Percentiles rank a stretch among this genome's conserved stretches.
Conservation (phyloP, 2,329 filamentous ascomycete species). For the Trichoderma aggressivum region DNA sequence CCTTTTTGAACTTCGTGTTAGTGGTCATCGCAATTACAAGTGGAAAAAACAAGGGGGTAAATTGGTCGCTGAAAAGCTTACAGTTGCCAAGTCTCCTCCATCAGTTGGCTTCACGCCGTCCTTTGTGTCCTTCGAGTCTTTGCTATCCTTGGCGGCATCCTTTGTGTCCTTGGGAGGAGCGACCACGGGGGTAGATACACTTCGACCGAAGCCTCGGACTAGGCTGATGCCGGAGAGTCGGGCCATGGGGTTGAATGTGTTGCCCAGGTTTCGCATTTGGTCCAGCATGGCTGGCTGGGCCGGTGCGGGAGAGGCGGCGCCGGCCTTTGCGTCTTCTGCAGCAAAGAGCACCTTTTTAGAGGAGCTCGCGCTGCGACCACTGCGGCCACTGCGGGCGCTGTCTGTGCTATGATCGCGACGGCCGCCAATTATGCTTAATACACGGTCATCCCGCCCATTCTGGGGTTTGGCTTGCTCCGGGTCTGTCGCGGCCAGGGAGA, state of each 20-base stretch:
- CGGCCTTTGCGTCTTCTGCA: slow-evolving; percentile 37
- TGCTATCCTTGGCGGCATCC: not conserved
- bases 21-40: not conserved
- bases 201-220: slow-evolving; percentile 71
- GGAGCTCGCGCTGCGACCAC: slow-evolving; percentile 57
- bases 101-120: slow-evolving; percentile 43
- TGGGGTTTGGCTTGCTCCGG: slow-evolving; percentile 35
- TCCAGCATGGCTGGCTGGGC: slow-evolving; percentile 62
- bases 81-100: slow-evolving; percentile 55
- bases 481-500: slow-evolving; percentile 44
- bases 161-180: slow-evolving; percentile 28
- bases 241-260: slow-evolving; percentile 77
- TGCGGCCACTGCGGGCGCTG: slow-evolving; percentile 63
- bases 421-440: slow-evolving; percentile 70
- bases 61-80: slow-evolving; percentile 34
- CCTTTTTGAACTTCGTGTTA: slow-evolving; percentile 36
- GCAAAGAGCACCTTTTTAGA: slow-evolving; percentile 55
- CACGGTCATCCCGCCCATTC: slow-evolving; percentile 54
- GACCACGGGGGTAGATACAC: slow-evolving; percentile 37
- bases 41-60: not conserved
- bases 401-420: slow-evolving; percentile 75
- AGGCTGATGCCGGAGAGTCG: slow-evolving; percentile 70
- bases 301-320: slow-evolving; percentile 19
- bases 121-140: slow-evolving; percentile 35
- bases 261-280: slow-evolving; percentile 77